Evolutionary conservation across 805 yeast species (phyloP), one percentile per base, ranked within the genome.

Genomic region (Hanseniaspora occidentalis): DNA sequence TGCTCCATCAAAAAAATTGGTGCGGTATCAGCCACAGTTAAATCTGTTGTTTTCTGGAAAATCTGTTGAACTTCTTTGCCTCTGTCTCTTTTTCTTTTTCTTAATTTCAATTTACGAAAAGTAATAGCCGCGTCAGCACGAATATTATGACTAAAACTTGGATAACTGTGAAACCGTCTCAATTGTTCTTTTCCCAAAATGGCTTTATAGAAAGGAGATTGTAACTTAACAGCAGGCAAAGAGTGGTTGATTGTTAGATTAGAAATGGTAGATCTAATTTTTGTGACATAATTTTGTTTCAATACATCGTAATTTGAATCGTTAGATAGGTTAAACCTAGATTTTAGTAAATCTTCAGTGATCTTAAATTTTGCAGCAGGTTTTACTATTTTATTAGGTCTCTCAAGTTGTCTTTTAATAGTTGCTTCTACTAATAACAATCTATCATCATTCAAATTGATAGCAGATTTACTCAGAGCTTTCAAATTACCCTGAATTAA

Each of bases 201-300:
- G 22, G 88, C 96, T 52, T 81, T 84, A 62, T 85, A 92, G 60
- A 75, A 86, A 2, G 98, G 98, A 0, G 86, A 73, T 61, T 92
- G 98, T 37, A 92, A 66, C 38, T 92, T 69, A 21, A 76, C 53
- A 0, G 98, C 96, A 1, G 95, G 95, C 50, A 77, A 69, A 0
- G 96, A 75, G 58, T 92, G 98, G 52, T 92, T 97, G 46, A 92
- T 86, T 38, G 75, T 79, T 46, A 92, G 67, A 49, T 89, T 84
- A 35, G 96, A 94, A 51, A 92, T 77, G 6, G 94, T 94, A 2
- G 95, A 77, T 57, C 98, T 77, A 27, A 89, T 84, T 65, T 84
- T 89, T 31, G 94, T 77, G 56, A 86, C 94, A 57, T 88, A 86
- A 52, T 85, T 88, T 43, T 77, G 82, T 53, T 81, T 82, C 48